Evolutionary conservation across 192 early-diverging fungal species (phyloP), one percentile per base, ranked within the genome.

Genomic region (Backusella westeae): DNA sequence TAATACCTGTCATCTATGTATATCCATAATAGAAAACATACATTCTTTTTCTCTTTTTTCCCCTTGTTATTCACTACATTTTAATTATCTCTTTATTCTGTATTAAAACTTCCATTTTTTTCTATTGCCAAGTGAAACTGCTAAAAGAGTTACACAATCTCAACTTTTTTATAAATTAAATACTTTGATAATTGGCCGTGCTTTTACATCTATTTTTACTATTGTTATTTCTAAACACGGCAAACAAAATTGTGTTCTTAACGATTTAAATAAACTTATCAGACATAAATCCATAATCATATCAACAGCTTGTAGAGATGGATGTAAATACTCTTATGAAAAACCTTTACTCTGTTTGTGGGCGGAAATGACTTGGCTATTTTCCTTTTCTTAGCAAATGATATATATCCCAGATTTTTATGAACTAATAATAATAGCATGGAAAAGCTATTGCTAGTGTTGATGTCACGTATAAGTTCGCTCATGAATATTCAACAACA

Each of bases 41-140:
- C 10, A 56, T 21, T 21, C 21, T 56, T 26, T 29, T 3, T 63
- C 10, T 26, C 56, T 26, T 23, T 63, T 63, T 63, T 1, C 56
- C 21, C 21, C 32, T 29, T 26, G 9, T 14, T 29, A 63, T 29
- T 29, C 26, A 23, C 19, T 63, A 63, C 56, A 63, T 63, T 63
- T 23, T 63, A 29, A 63, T 14, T 63, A 12, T 63, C 8, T 29
- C 56, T 26, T 63, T 29, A 8, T 56, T 63, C 23, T 63, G 56
- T 63, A 63, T 63, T 63, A 63, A 63, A 63, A 63, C 26, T 29
- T 63, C 8, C 56, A 59, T 56, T 39, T 39, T 59, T 59, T 59
- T 59, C 56, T 29, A 26, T 29, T 29, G 26, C 56, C 56, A 63
- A 63, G 56, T 9, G 56, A 59, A 29, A 23, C 21, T 29, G 17